Evolutionary conservation across 306 rosid genomes (phyloP).

Genomic region (Prunus padus): DNA sequence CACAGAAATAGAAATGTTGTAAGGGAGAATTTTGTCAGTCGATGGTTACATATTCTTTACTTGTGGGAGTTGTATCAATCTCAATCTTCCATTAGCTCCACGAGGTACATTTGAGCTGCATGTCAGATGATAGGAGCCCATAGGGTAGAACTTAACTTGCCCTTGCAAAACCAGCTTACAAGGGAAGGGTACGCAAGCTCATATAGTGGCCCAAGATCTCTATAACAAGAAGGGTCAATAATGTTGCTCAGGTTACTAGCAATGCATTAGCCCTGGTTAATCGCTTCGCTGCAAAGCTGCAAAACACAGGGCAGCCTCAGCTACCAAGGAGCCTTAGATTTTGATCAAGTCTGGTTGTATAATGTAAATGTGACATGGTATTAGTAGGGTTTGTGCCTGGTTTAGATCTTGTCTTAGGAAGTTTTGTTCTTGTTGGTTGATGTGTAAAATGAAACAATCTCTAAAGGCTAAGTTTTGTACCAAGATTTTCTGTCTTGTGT

Average conservation of each 20-base stretch:
- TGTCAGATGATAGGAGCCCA: neutral
- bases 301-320: constrained; percentile 19
- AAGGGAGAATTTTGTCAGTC: too few relatives aligned
- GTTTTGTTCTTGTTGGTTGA: constrained; percentile 12
- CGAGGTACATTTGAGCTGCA: too few relatives aligned
- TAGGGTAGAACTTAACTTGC: neutral
- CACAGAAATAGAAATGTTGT: too few relatives aligned
- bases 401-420: constrained; percentile 3
- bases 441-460: neutral
- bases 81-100: too few relatives aligned
- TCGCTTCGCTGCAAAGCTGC: constrained; percentile 63
- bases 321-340: constrained; percentile 15
- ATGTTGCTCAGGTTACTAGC: constrained; percentile 77
- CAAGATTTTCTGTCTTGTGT: constrained; percentile 6
- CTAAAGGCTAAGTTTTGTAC: neutral
- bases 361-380: neutral
- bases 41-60: too few relatives aligned
- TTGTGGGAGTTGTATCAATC: too few relatives aligned
- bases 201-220: neutral
- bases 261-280: constrained; percentile 77
- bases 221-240: constrained; percentile 36
- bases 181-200: too few relatives aligned
- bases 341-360: neutral
- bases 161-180: neutral
- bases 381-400: constrained; percentile 12